phyloP scores from a whole-genome alignment of 345 rosid genomes.

The Rhodamnia rubescens region DNA sequence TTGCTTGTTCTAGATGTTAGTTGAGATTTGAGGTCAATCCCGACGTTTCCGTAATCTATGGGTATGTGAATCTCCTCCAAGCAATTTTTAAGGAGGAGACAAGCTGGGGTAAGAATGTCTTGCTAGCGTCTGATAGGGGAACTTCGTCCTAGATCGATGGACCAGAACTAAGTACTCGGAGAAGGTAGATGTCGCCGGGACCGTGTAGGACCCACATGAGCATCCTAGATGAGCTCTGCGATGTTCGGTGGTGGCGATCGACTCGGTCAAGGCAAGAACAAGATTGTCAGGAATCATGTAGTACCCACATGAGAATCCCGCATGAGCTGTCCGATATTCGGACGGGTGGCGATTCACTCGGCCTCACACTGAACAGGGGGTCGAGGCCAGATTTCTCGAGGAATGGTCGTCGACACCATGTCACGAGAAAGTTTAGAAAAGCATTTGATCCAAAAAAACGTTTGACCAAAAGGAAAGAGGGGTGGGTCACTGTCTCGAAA shows the following conservation, averaged over 20 bases:
- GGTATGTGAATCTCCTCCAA: not conserved
- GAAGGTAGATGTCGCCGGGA: not conserved
- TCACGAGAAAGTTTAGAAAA: not conserved
- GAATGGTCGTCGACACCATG: not conserved
- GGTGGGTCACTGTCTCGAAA: not conserved
- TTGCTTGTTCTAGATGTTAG: not conserved
- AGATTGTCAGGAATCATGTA: not conserved
- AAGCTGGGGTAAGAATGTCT: not conserved
- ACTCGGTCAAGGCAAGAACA: not conserved
- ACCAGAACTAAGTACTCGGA: not conserved
- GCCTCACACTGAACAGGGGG: not conserved
- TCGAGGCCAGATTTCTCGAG: not conserved
- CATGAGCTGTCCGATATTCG: not conserved
- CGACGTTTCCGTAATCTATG: not conserved
- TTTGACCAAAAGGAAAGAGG: not conserved
- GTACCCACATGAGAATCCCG: not conserved
- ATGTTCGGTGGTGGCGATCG: not conserved
- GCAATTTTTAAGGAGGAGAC: not conserved
- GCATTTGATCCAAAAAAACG: not conserved
- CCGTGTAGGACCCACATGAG: not conserved
- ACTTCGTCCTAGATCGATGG: not conserved
- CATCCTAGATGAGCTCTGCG: not conserved
- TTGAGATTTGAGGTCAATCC: not conserved
- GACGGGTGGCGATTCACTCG: not conserved
- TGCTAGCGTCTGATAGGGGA: not conserved